Conservation (phyloP, 306 rosid genomes). For the Clitoria ternatea region DNA sequence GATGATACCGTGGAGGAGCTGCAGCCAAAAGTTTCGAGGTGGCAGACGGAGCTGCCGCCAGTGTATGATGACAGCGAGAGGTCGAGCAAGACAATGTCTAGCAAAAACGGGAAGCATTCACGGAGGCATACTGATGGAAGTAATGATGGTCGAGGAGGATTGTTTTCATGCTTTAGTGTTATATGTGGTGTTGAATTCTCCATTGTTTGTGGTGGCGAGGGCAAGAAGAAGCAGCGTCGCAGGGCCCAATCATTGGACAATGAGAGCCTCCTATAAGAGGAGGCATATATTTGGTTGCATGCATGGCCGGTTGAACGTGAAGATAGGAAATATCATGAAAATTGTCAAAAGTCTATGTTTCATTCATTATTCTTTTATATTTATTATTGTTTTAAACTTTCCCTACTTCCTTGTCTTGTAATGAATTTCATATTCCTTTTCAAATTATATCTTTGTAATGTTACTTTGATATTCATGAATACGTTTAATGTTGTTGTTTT, state of each 20-base stretch:
- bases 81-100: constrained; percentile 16
- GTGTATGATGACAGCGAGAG: constrained; percentile 55
- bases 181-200: constrained; percentile 84
- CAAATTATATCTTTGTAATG: background rate
- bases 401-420: background rate
- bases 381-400: background rate
- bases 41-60: constrained; percentile 70
- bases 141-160: no score
- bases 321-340: background rate
- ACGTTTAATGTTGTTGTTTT: background rate
- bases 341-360: background rate
- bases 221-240: constrained; percentile 31
- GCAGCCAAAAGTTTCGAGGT: constrained; percentile 75
- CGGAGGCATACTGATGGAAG: constrained; percentile 43
- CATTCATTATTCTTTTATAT: background rate
- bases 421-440: background rate
- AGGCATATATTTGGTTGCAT: background rate
- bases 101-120: constrained; percentile 25
- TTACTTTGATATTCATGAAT: background rate
- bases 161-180: constrained; percentile 91
- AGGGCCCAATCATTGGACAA: constrained; percentile 39
- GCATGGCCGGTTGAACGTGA: background rate
- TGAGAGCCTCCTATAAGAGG: constrained; percentile 32
- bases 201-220: constrained; percentile 75
- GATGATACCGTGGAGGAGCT: constrained; percentile 66